phyloP scores from a whole-genome alignment of 163 green algal genomes.

The Scenedesmus sp. region DNA sequence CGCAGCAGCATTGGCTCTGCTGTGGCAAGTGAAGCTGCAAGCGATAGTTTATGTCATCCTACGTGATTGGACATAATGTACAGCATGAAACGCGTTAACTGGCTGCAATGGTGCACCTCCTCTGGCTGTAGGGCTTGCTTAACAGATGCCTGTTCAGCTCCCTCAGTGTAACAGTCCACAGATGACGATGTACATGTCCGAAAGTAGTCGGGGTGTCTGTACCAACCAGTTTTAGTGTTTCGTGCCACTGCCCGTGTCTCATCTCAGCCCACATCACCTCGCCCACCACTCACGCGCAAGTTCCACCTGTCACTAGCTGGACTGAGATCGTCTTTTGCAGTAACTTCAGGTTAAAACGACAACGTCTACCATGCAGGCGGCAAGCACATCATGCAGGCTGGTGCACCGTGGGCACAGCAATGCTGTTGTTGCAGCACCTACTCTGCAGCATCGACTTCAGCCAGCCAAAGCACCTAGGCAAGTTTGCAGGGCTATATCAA shows the following conservation, averaged over 20 bases:
- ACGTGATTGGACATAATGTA: not conserved
- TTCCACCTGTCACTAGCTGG: not conserved
- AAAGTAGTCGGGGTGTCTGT: not conserved
- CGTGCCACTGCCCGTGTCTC: not conserved
- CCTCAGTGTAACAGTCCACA: not conserved
- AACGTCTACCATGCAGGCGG: not conserved
- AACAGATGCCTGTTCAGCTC: not conserved
- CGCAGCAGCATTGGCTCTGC: not conserved
- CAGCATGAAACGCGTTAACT: not conserved
- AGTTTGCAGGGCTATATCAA: not conserved
- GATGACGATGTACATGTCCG: not conserved
- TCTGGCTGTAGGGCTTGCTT: not conserved
- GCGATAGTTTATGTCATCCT: not conserved
- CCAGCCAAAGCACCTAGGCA: not conserved
- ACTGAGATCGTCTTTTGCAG: conserved; percentile 1
- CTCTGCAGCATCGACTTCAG: not conserved
- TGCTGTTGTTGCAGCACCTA: not conserved
- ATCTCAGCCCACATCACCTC: not conserved
- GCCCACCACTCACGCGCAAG: not conserved
- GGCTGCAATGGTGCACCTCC: not conserved
- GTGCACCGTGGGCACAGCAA: not conserved
- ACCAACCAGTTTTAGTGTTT: not conserved
- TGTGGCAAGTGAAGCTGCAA: not conserved
- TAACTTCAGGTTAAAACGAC: not conserved
- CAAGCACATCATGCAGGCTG: conserved; percentile 4